Evolutionary conservation across 1,139 yeast genomes (phyloP).

Genomic region (Eremothecium cymbalariae): DNA sequence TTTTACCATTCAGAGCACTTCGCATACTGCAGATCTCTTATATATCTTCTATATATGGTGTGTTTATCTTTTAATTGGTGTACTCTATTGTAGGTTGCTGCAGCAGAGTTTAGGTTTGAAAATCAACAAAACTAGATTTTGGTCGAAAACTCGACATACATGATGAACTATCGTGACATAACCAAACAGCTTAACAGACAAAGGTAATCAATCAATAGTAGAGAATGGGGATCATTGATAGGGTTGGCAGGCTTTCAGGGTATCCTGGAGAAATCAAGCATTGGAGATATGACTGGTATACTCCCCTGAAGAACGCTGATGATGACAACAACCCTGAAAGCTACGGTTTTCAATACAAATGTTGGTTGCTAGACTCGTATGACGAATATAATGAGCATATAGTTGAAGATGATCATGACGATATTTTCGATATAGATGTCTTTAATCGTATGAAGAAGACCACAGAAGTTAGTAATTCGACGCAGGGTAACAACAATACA

Average conservation of each 20-base stretch:
- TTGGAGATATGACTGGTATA: slow-evolving; percentile 26
- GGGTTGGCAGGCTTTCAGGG: slow-evolving; percentile 20
- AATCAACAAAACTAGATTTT: too few relatives aligned
- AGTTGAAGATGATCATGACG: slow-evolving; percentile 9
- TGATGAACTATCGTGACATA: too few relatives aligned
- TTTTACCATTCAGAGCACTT: neutral
- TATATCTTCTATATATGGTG: too few relatives aligned
- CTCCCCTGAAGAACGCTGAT: slow-evolving; percentile 15
- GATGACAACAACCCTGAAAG: slow-evolving; percentile 10
- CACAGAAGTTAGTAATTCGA: slow-evolving; percentile 6
- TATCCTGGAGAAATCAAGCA: slow-evolving; percentile 13
- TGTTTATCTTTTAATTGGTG: too few relatives aligned
- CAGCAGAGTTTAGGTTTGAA: too few relatives aligned
- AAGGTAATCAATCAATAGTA: too few relatives aligned
- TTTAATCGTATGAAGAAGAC: slow-evolving; percentile 16
- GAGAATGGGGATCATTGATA: slow-evolving; percentile 21
- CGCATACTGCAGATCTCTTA: too few relatives aligned
- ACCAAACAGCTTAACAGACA: too few relatives aligned
- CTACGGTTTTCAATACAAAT: slow-evolving; percentile 18
- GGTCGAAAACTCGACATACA: too few relatives aligned
- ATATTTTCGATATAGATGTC: slow-evolving; percentile 13
- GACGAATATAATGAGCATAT: neutral
- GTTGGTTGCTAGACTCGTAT: slow-evolving; percentile 17
- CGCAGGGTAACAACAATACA: slow-evolving; percentile 8
- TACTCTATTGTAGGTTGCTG: too few relatives aligned